Evolutionary conservation across 2,329 filamentous ascomycete species (phyloP).

Genomic region (Emmonsia crescens): DNA sequence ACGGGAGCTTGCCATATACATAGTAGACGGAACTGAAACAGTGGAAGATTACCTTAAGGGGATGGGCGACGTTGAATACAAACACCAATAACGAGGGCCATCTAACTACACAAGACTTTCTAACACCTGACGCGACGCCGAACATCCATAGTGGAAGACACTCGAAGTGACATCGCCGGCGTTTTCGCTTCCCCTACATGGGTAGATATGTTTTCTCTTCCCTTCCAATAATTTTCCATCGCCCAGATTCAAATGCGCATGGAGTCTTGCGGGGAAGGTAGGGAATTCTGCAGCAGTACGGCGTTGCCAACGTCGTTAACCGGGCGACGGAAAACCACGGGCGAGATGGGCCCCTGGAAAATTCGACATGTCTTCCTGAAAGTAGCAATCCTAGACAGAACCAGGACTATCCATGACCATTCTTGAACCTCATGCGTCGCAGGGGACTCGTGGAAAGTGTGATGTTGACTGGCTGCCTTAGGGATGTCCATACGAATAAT

Average conservation of each 20-base stretch:
- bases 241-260: neutral
- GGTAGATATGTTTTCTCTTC: neutral
- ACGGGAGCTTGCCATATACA: neutral
- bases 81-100: neutral
- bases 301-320: neutral
- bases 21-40: neutral
- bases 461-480: neutral
- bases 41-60: neutral
- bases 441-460: neutral
- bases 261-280: neutral
- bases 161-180: neutral
- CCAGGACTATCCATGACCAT: neutral
- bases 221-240: neutral
- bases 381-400: too few species aligned
- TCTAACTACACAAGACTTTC: neutral
- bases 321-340: neutral
- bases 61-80: neutral
- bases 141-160: neutral
- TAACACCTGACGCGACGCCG: neutral
- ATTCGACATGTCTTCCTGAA: neutral
- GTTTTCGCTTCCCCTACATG: neutral
- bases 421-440: neutral
- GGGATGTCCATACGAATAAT: neutral
- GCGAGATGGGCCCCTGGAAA: neutral
- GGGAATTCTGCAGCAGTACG: neutral